Conservation (phyloP, 73 alveolate genomes). For the Symbiodinium pilosum region DNA sequence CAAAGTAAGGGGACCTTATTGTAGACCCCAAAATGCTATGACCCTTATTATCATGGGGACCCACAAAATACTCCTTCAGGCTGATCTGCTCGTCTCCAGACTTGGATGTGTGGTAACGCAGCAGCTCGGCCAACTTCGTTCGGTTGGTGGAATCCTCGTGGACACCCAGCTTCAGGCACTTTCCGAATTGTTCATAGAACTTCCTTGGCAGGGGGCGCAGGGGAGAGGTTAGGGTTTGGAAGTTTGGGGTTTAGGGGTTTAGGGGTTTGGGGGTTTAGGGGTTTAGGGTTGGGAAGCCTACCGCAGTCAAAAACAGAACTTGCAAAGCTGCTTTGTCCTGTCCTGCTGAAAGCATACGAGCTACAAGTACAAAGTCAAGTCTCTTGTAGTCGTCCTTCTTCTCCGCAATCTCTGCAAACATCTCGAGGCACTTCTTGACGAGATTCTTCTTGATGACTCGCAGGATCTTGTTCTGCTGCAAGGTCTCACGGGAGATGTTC, state of each 20-base stretch:
- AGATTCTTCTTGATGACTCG: conserved; percentile 99
- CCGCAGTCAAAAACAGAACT: background rate
- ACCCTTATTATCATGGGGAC: no score
- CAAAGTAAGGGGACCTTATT: conserved; percentile 97
- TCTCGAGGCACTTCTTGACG: conserved; percentile 99
- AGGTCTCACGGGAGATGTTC: conserved; percentile 99
- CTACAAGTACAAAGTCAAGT: background rate
- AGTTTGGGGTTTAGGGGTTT: no score
- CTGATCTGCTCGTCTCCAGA: conserved; percentile 99
- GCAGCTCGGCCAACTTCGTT: conserved; percentile 95
- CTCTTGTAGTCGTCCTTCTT: conserved; percentile 96
- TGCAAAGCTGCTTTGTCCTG: background rate
- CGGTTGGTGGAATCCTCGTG: conserved; percentile 99
- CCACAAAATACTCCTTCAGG: no score
- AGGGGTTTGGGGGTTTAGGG: no score
- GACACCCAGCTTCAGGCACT: conserved; percentile 99
- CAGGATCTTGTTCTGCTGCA: conserved; percentile 99
- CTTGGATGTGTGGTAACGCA: background rate
- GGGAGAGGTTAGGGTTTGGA: background rate
- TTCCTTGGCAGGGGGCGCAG: conserved; percentile 99
- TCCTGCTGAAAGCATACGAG: background rate
- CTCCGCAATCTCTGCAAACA: conserved; percentile 99
- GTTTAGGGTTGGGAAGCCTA: background rate
- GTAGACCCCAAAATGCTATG: background rate
- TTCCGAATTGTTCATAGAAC: conserved; percentile 99